Evolutionary conservation across 1,284 basidiomycete genomes (phyloP).

Genomic region (Ceratobasidium sp.): DNA sequence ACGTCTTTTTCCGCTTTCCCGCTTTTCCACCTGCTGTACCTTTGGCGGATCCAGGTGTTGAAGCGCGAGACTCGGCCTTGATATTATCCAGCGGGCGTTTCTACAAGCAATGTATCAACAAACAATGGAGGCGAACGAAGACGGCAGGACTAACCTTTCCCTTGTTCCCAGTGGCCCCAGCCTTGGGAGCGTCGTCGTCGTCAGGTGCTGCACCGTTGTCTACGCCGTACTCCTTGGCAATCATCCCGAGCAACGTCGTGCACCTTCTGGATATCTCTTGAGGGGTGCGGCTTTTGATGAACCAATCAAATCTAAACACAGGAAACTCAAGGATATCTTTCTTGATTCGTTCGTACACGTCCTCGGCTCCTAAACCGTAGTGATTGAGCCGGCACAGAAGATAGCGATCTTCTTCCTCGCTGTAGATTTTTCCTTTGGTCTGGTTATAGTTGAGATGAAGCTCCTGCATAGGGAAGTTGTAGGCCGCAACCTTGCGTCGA

Average conservation of each 20-base stretch:
- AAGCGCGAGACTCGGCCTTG: slow-evolving; percentile 49
- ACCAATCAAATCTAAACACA: slow-evolving; percentile 99
- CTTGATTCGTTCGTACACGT: slow-evolving; percentile 96
- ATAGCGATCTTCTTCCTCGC: slow-evolving; percentile 97
- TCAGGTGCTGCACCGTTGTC: slow-evolving; percentile 57
- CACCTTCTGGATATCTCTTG: slow-evolving; percentile 91
- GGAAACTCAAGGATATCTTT: slow-evolving; percentile 95
- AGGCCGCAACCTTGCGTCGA: slow-evolving; percentile 79
- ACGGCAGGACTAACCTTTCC: slow-evolving; percentile 47
- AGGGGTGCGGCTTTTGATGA: slow-evolving; percentile 94
- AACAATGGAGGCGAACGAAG: not conserved
- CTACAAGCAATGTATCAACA: slow-evolving; percentile 42
- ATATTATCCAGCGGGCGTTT: slow-evolving; percentile 55
- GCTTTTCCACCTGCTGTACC: slow-evolving; percentile 28
- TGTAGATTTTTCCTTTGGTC: slow-evolving; percentile 95
- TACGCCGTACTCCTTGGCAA: slow-evolving; percentile 87
- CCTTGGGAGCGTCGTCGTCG: slow-evolving; percentile 55
- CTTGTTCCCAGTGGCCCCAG: slow-evolving; percentile 45
- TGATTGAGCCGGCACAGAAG: slow-evolving; percentile 89
- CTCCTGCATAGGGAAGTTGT: slow-evolving; percentile 91
- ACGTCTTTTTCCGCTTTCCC: slow-evolving; percentile 37
- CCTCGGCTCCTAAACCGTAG: slow-evolving; percentile 91
- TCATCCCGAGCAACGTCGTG: slow-evolving; percentile 87
- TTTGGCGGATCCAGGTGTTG: slow-evolving; percentile 58
- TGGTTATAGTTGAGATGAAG: slow-evolving; percentile 93